Evolutionary conservation across 2,329 filamentous ascomycete genomes (phyloP).

Genomic region (Nectriaceae sp.): DNA sequence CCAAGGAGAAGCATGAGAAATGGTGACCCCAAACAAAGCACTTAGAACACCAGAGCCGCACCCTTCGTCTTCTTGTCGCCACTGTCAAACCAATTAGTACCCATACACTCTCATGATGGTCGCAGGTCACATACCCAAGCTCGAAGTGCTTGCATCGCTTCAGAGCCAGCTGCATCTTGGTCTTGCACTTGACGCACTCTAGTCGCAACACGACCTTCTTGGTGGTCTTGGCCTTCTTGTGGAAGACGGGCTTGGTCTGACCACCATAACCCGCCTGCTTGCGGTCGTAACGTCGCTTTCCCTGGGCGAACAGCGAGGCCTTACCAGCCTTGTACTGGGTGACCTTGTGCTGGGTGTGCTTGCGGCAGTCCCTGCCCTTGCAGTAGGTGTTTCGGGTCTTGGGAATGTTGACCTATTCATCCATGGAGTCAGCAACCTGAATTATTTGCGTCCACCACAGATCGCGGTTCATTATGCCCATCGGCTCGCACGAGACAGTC

Average conservation of each 20-base stretch:
- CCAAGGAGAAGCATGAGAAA: conserved; percentile 46
- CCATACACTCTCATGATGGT: neutral
- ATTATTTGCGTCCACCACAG: conserved; percentile 9
- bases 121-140: conserved; percentile 74
- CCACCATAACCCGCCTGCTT: conserved; percentile 99
- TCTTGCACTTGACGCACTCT: conserved; percentile 97
- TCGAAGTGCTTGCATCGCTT: conserved; percentile 99
- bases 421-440: conserved; percentile 33
- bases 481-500: conserved; percentile 24
- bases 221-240: conserved; percentile 99
- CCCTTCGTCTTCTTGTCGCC: conserved; percentile 99
- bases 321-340: conserved; percentile 98
- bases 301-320: conserved; percentile 94
- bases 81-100: conserved; percentile 59
- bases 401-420: conserved; percentile 86
- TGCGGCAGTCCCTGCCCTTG: conserved; percentile 93
- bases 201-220: conserved; percentile 99
- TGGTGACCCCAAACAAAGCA: conserved; percentile 50
- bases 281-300: conserved; percentile 99
- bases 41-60: conserved; percentile 99
- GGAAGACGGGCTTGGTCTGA: conserved; percentile 99
- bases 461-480: conserved; percentile 12
- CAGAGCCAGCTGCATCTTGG: conserved; percentile 94
- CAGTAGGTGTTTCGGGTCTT: conserved; percentile 98
- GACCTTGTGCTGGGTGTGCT: conserved; percentile 90